phyloP scores from a whole-genome alignment of 176 grass and related monocot genomes.

The Musa troglodytarum region DNA sequence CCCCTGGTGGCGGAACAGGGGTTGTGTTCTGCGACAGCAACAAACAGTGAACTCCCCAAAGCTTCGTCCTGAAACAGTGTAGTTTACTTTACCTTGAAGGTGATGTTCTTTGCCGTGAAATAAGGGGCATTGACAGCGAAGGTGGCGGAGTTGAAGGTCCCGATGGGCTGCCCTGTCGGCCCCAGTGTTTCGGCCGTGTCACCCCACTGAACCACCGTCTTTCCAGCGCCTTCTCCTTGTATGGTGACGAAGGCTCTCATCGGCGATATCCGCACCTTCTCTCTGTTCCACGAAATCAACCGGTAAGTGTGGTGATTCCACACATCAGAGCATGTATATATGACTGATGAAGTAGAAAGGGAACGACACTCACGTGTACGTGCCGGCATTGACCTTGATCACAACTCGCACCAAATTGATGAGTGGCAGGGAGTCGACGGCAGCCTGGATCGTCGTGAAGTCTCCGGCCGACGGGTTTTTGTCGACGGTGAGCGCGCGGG shows the following conservation, averaged over 20 bases:
- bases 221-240: constrained; percentile 68
- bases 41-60: background rate
- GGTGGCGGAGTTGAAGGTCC: constrained; percentile 74
- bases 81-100: constrained; percentile 50
- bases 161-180: constrained; percentile 45
- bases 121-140: constrained; percentile 87
- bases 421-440: constrained; percentile 69
- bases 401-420: constrained; percentile 83
- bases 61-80: too few relatives aligned
- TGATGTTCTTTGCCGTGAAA: constrained; percentile 93
- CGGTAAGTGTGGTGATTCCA: background rate
- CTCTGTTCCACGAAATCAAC: constrained; percentile 26
- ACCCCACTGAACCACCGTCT: constrained; percentile 72
- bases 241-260: constrained; percentile 75
- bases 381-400: constrained; percentile 88
- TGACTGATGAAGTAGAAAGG: background rate
- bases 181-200: constrained; percentile 65
- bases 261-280: constrained; percentile 84
- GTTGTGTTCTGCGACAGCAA: constrained; percentile 50
- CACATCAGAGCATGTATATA: too few relatives aligned
- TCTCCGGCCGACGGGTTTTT: constrained; percentile 37
- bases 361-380: constrained; percentile 56
- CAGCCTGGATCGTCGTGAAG: constrained; percentile 81
- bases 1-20: constrained; percentile 60
- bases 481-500: constrained; percentile 60